Evolutionary conservation across 2,329 filamentous ascomycete genomes (phyloP).

Genomic region (Neofusicoccum umdonicola): DNA sequence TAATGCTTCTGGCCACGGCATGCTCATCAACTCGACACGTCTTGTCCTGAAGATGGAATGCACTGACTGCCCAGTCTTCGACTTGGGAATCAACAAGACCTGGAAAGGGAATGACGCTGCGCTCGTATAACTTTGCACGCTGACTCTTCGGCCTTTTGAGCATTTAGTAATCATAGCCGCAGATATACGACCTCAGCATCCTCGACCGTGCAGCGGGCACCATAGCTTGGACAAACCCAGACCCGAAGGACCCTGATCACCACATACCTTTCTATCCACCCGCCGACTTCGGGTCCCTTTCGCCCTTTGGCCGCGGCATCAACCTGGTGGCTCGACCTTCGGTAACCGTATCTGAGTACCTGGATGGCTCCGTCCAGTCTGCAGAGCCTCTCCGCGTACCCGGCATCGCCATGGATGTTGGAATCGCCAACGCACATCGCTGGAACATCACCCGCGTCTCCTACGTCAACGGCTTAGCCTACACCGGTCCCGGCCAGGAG

Average conservation of each 20-base stretch:
- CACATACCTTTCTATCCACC: neutral
- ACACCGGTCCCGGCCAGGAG: neutral
- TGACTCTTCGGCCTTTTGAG: neutral
- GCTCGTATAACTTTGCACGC: neutral
- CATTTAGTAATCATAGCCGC: neutral
- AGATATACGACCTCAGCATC: slow-evolving; percentile 5
- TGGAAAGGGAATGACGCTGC: neutral
- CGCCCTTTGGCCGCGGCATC: neutral
- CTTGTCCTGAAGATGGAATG: slow-evolving; percentile 1
- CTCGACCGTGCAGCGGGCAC: neutral
- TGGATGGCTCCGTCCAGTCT: neutral
- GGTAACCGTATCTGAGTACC: neutral
- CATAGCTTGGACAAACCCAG: neutral
- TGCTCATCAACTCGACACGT: neutral
- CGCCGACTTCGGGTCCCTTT: neutral
- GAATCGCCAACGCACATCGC: neutral
- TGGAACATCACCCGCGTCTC: slow-evolving; percentile 11
- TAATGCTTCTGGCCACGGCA: neutral
- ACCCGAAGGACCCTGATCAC: neutral
- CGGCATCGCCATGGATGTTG: neutral
- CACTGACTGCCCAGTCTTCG: neutral
- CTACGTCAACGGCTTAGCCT: slow-evolving; percentile 3
- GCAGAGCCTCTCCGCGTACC: neutral
- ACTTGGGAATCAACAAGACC: neutral
- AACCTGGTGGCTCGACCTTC: neutral